A percentile compares a stretch with the other conserved stretches of the same genome.
Evolutionary conservation across 2,329 filamentous ascomycete species (phyloP).

Genomic region (Sporothrix luriei): DNA sequence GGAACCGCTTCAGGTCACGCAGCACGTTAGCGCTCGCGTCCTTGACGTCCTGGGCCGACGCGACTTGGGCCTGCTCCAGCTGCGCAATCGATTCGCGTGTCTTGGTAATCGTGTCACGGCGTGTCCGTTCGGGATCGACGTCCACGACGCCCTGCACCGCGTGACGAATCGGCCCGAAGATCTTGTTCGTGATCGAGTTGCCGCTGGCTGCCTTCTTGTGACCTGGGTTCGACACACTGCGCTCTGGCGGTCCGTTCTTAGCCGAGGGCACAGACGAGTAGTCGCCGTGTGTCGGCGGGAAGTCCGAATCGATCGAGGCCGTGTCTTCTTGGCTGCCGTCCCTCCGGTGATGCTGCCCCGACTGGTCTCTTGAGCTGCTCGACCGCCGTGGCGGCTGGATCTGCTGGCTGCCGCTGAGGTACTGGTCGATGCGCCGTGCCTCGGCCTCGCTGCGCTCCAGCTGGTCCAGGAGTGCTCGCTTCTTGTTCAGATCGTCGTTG

Average conservation of each 20-base stretch:
- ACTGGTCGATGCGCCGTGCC: conserved; percentile 90
- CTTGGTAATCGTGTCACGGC: conserved; percentile 92
- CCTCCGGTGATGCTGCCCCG: conserved; percentile 46
- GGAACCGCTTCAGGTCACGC: conserved; percentile 88
- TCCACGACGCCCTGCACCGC: conserved; percentile 96
- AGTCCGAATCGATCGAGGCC: conserved; percentile 92
- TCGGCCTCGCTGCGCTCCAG: conserved; percentile 93
- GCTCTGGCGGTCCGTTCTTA: conserved; percentile 68
- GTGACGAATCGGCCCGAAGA: conserved; percentile 93
- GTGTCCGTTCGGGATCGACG: conserved; percentile 89
- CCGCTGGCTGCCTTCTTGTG: conserved; percentile 83
- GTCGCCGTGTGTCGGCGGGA: conserved; percentile 84
- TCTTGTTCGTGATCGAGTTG: conserved; percentile 87
- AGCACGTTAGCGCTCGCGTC: conserved; percentile 88
- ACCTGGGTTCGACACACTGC: conserved; percentile 46
- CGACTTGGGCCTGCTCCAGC: conserved; percentile 87
- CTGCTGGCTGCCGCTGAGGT: conserved; percentile 74
- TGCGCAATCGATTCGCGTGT: conserved; percentile 84
- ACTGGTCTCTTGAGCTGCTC: conserved; percentile 55
- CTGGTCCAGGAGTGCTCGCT: conserved; percentile 77
- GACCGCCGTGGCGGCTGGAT: conserved; percentile 68
- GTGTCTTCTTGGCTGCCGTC: conserved; percentile 72
- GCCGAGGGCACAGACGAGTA: conserved; percentile 69
- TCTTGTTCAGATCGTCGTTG: conserved; percentile 87
- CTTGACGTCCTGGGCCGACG: conserved; percentile 87